Base-by-base conservation (phyloP, 2,329 filamentous ascomycete species). In the Colletotrichum tropicale region DNA sequence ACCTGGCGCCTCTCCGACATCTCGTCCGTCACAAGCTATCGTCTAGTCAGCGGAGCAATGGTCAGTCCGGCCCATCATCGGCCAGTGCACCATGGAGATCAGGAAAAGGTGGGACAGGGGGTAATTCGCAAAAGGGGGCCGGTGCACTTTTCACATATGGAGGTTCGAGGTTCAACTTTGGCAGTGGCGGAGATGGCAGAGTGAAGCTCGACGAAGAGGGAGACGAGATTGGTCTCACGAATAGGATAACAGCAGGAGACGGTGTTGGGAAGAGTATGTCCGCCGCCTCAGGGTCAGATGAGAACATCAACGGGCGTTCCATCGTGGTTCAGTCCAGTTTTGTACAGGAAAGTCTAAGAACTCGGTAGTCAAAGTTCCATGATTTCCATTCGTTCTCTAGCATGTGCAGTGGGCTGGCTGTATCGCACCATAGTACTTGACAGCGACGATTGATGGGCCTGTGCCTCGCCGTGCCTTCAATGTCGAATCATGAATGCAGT, bases 1-100 rank as follows among this genome's bases (percentile, higher is more conserved):
- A 84, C 30, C 77, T 86, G 4, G 81, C 83, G 2, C 83, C 83
- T 18, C 66, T 83, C 6, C 62, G 74, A 8, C 58, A 52, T 3
- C 43, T 73, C 56, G 65, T 76, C 12, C 43, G 43, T 1, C 16
- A 69, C 13, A 73, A 38, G 18, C 12, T 76, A 8, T 73, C 74
- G 3, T 68, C 58, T 4, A 69, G 32, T 16, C 21, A 38, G 4
- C 34, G 70, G 8, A 68, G 58, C 10, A 24, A 55, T n/a, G 43
- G 28, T 1, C 61, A 71, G 26, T 66, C 52, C 3, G 69, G 30
- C 16, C 64, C 70, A 15, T 30, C 28, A 7, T 36, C 48, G 1
- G 52, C 30, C 13, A 69, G 34, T 26, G 21, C 34, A 26, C 64
- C 70, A 2, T 76, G 74, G 70, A 66, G 74, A 18, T 38, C 70